A percentile compares a stretch with the other conserved stretches of the same genome.
phyloP scores from a whole-genome alignment of 164 flowering plant species.

The Umbellularia californica region DNA sequence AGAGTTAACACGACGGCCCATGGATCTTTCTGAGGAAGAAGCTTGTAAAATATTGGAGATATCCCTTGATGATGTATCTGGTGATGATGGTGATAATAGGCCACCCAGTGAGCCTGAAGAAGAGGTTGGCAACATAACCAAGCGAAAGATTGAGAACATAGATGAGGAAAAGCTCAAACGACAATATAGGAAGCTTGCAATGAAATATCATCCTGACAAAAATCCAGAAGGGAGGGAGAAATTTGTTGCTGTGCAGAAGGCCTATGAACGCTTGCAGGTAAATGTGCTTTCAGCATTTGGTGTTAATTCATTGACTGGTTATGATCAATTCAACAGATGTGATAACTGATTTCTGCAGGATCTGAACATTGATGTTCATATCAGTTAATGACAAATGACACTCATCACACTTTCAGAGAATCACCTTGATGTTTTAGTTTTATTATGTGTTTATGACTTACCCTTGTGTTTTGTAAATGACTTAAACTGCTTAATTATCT shows the following conservation, averaged over 20 bases:
- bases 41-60: constrained; percentile 95
- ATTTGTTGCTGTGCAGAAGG: constrained; percentile 97
- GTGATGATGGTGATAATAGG: constrained; percentile 33
- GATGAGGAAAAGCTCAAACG: constrained; percentile 99
- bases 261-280: constrained; percentile 98
- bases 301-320: background rate
- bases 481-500: no score
- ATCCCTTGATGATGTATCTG: constrained; percentile 68
- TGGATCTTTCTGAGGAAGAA: constrained; percentile 99
- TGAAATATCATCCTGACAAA: constrained; percentile 97
- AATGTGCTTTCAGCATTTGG: background rate
- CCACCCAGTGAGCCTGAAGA: constrained; percentile 37
- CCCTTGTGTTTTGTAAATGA: no score
- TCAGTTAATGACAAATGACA: no score
- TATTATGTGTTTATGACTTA: no score
- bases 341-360: no score
- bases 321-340: no score
- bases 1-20: constrained; percentile 91
- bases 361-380: no score
- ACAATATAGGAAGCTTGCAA: constrained; percentile 96
- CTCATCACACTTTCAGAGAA: no score
- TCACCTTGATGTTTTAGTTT: no score
- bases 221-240: constrained; percentile 99
- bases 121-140: constrained; percentile 52
- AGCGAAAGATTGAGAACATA: constrained; percentile 68